Evolutionary conservation across 768 basidiomycete species (phyloP).

Genomic region (Boletus reticulatus): DNA sequence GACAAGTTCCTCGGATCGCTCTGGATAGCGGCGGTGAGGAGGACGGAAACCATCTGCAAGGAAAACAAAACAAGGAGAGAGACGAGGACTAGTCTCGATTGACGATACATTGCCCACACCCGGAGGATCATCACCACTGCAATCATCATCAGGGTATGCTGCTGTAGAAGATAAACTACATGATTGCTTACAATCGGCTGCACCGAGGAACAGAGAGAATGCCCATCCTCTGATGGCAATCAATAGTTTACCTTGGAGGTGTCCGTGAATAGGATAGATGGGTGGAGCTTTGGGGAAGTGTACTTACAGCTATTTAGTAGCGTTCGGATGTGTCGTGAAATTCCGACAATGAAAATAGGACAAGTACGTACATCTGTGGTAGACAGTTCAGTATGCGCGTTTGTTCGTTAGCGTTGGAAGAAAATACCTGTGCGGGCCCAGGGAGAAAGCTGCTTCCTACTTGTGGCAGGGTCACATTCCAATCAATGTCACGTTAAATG

Average conservation of each 20-base stretch:
- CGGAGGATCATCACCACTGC: conserved; percentile 4
- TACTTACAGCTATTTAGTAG: neutral
- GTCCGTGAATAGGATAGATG: neutral
- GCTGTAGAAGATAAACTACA: neutral
- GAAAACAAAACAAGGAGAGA: neutral
- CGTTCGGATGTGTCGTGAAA: neutral
- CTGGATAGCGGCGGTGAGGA: neutral
- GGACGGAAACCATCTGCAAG: neutral
- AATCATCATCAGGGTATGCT: neutral
- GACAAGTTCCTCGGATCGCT: neutral
- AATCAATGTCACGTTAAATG: neutral
- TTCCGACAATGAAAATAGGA: neutral
- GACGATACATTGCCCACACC: neutral
- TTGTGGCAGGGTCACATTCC: neutral
- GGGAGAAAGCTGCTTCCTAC: conserved; percentile 4
- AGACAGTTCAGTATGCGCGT: neutral
- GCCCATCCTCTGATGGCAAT: neutral
- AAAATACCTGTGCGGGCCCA: neutral
- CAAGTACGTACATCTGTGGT: neutral
- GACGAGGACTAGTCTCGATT: neutral
- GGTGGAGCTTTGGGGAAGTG: too few relatives aligned
- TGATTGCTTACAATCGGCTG: conserved; percentile 5
- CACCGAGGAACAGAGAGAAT: neutral
- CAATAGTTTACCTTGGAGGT: neutral
- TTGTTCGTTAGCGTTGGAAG: neutral